A percentile compares a stretch with the other conserved stretches of the same genome.
phyloP scores from a whole-genome alignment of 2,329 filamentous ascomycete species.

The Aspergillus pseudoglaucus region DNA sequence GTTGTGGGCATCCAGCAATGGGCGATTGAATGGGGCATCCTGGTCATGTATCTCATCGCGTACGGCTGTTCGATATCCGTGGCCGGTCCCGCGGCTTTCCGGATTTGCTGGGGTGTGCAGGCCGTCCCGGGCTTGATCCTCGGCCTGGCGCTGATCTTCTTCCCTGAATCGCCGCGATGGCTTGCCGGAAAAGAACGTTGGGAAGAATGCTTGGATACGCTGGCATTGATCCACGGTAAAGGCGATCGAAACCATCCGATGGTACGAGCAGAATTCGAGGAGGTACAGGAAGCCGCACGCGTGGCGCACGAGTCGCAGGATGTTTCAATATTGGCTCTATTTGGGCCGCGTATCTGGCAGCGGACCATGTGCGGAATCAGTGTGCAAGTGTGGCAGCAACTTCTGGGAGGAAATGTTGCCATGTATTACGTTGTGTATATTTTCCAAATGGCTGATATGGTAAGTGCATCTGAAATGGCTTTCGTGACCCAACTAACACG shows the following conservation, averaged over 20 bases:
- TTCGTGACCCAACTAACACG: slow-evolving; percentile 4
- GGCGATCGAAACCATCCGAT: slow-evolving; percentile 50
- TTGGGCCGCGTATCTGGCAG: slow-evolving; percentile 45
- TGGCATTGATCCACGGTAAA: slow-evolving; percentile 53
- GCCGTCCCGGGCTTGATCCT: slow-evolving; percentile 54
- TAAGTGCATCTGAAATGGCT: slow-evolving; percentile 4
- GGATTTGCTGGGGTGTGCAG: slow-evolving; percentile 59
- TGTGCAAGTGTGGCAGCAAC: slow-evolving; percentile 52
- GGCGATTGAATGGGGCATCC: slow-evolving; percentile 39
- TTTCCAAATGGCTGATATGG: slow-evolving; percentile 53
- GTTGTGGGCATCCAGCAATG: slow-evolving; percentile 42
- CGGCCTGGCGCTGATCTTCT: slow-evolving; percentile 49
- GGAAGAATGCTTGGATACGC: slow-evolving; percentile 45
- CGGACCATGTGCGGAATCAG: slow-evolving; percentile 48
- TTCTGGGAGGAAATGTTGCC: slow-evolving; percentile 53
- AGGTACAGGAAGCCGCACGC: slow-evolving; percentile 28
- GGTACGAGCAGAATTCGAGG: slow-evolving; percentile 48
- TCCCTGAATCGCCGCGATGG: slow-evolving; percentile 58
- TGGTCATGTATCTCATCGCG: slow-evolving; percentile 41
- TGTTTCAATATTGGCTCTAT: slow-evolving; percentile 35
- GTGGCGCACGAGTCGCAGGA: slow-evolving; percentile 27
- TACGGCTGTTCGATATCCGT: slow-evolving; percentile 32
- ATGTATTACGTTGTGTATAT: slow-evolving; percentile 58
- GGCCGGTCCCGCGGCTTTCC: slow-evolving; percentile 42
- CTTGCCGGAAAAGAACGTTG: slow-evolving; percentile 54